Evolutionary conservation across 345 rosid genomes (phyloP), one percentile per base, ranked within the genome.

Genomic region (Populus euphratica): DNA sequence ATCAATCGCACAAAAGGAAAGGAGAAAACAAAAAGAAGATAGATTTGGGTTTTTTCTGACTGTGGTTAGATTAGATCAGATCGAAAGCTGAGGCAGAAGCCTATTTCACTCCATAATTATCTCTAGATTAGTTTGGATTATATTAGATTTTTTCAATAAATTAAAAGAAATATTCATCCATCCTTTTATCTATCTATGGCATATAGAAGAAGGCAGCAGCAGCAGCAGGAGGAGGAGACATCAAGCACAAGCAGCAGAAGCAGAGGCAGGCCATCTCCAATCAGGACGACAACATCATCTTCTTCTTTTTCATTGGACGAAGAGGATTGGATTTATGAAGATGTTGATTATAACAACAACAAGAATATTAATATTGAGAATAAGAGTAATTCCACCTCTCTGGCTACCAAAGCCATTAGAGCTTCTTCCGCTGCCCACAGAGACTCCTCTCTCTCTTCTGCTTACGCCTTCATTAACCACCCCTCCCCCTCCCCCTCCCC

Each of bases 381-480:
- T 33, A 41, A 5, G 12, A 66, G 9, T 6, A 39, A 16, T 47
- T 31, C 79, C 4, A 72, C 76, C 18, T 56, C 75, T 3, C 76
- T 78, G 29, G 81, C 82, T 38, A 73, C 85, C 39, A 82, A 74
- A 75, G 85, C 85, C 31, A 82, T 82, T 12, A 56, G 79, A 47
- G 82, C 79, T 4, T 82, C 85, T 63, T 82, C 85, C 39, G 85
- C 84, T 7, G 81, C 82, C n/a, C 70, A 72, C 38, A 29, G 85
- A 9, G 85, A 82, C 47, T 82, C 85, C 39, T 78, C 85, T 44
- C 85, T 82, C 70, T 82, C 81, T 65, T 78, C 85, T n/a, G 84
- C 84, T 44, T 81, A 81, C 27, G 77, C 73, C 44, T 61, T 69
- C 62, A 59, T 29, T 23, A 49, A 67, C 54, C 78, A 78, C 8